Conservation (phyloP, 2,329 filamentous ascomycete species). For the Fusarium chuoi region DNA sequence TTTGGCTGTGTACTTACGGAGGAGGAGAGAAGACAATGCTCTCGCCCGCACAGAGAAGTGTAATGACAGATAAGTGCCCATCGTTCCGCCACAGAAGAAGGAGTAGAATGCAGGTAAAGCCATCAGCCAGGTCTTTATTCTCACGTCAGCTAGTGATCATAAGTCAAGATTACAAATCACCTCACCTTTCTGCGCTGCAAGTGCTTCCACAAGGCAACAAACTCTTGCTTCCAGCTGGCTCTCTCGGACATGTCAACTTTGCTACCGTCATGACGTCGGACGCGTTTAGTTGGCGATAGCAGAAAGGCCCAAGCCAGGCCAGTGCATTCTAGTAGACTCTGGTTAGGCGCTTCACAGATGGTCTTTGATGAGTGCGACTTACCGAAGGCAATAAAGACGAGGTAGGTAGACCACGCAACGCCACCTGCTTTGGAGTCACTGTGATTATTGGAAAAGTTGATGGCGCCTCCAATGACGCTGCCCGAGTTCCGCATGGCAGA, state of each 20-base stretch:
- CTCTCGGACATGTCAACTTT: background rate
- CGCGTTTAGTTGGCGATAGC: background rate
- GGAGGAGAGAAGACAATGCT: background rate
- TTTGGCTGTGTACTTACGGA: background rate
- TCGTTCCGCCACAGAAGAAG: background rate
- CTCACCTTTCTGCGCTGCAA: background rate
- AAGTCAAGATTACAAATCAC: no score
- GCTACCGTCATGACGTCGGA: background rate
- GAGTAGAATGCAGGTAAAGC: slow-evolving; percentile 1
- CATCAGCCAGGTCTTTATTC: background rate
- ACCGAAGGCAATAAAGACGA: background rate
- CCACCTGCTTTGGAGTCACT: background rate
- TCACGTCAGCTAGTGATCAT: no score
- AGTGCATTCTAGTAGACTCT: background rate
- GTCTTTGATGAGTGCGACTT: fast-evolving
- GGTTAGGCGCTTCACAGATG: fast-evolving
- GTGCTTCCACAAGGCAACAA: background rate
- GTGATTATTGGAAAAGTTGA: slow-evolving; percentile 1
- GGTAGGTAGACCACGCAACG: background rate
- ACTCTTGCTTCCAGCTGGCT: background rate
- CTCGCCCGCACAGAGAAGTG: background rate
- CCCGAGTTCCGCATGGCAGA: slow-evolving; percentile 1
- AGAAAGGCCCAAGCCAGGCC: background rate
- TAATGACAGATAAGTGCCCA: background rate
- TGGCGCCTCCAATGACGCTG: background rate